Evolutionary conservation across 257 asterid genomes (phyloP), one percentile per base, ranked within the genome.

Genomic region (Orobanche coerulescens): DNA sequence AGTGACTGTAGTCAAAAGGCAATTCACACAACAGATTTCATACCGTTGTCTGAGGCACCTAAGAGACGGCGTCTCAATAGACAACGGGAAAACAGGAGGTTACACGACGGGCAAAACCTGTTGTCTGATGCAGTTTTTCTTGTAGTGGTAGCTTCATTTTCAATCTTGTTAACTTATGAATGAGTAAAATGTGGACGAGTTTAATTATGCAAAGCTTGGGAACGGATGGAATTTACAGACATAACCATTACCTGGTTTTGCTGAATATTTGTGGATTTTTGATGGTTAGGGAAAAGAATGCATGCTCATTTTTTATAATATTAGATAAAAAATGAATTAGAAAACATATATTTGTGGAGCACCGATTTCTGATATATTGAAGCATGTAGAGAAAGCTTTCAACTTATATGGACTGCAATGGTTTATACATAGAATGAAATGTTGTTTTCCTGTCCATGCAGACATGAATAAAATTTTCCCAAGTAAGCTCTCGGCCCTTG

Each of bases 401-500:
- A 60, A 52, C 53, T 49, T 55, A 30, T 58, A 42, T 42, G 46
- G n/a, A 58, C 39, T 63, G 47, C 37, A 6, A 65, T 68, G 24
- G 44, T 66, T 61, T 65, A 42, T 61, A 25, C 47, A 30, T 60
- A 15, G 31, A 18, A 42, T 33, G 36, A 26, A 49, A 55, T 48
- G 42, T 56, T 74, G 18, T 66, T 65, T 56, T 7, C 66, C 23
- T 60, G 15, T 71, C 61, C 59, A 67, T 76, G 73, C 74, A 92
- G 98, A 71, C 67, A 76, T 65, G 67, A 68, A 67, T 51, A 53
- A 59, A 37, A 74, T 71, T 51, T 72, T 82, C 81, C 67, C 80
- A 20, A 66, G 66, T 60, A 82, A 81, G 78, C 88, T 86, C 47
- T 80, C 82, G 23, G 93, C 88, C 30, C 83, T 92, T 72, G 98